Base-by-base conservation (phyloP, 768 basidiomycete genomes). In the Russula ochroleuca region DNA sequence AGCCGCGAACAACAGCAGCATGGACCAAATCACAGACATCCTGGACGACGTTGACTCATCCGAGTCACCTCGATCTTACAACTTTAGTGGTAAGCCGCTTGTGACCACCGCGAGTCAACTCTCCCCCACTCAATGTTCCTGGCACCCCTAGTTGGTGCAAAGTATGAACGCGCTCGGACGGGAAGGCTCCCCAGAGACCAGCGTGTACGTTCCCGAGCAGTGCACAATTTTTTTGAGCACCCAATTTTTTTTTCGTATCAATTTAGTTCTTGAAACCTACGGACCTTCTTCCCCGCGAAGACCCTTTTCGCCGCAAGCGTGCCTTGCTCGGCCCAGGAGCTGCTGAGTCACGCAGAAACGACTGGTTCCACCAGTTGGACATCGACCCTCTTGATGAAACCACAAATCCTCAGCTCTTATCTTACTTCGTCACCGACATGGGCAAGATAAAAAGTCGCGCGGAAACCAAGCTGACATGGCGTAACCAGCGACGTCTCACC, bases 401-500 rank as follows among this genome's bases (percentile, higher is more conserved):
- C 58, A 76, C 78, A 65, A 88, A 93, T 74, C 76, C 84, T 23
- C 64, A 71, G 41, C 73, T 93, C 38, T 75, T 94, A 59, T 75
- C 79, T 50, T 56, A 75, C 28, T 89, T 80, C 73, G 74, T 92
- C 62, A 80, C 88, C 0, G 82, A 85, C 51, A 89, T 94, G 85
- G 87, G 90, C 57, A 92, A 88, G 78, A 90, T 96, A 67, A 79
- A 80, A 66, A 76, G 78, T n/a, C 82, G 95, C 57, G 79, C 82
- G 10, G 71, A 81, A 35, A 95, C 92, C 0, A 77, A 80, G 7
- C 78, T 98, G 50, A 93, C 94, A 2, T 81, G 84, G 74, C 86
- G 85, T 75, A 88, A 78, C 59, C 95, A 97, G 73, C 81, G 92
- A 49, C 79, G 80, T 64, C 69, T 97, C 5, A 89, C 84, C 63